phyloP scores from a whole-genome alignment of 2,329 filamentous ascomycete species.

The Fusarium buharicum region DNA sequence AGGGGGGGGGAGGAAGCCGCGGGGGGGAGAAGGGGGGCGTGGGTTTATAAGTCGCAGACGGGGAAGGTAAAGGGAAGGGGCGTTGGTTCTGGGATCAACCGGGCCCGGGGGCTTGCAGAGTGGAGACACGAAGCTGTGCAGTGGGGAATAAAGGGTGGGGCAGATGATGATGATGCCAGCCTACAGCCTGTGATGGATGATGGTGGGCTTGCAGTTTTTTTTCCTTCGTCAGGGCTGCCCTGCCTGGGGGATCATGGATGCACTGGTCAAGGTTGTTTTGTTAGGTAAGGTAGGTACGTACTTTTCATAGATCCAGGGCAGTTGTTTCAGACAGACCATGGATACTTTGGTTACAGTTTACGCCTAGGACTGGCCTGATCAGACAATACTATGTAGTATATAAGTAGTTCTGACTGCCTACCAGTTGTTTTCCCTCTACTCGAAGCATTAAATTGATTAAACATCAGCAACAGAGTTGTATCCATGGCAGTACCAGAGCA shows the following conservation, averaged over 20 bases:
- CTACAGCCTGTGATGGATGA: constrained; percentile 1
- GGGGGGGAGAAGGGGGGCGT: too few species aligned
- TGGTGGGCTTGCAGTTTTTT: constrained; percentile 26
- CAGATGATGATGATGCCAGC: constrained; percentile 35
- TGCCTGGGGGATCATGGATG: constrained; percentile 2
- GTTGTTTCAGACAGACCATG: too few species aligned
- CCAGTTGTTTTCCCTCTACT: neutral
- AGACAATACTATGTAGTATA: neutral
- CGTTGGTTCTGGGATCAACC: constrained; percentile 18
- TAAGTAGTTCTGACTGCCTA: neutral
- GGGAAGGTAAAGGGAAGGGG: neutral
- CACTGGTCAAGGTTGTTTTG: neutral
- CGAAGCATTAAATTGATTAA: too few species aligned
- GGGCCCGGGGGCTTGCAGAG: constrained; percentile 17
- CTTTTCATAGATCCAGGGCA: neutral
- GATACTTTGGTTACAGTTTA: too few species aligned
- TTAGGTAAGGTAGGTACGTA: constrained; percentile 18
- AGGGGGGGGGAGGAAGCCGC: too few species aligned
- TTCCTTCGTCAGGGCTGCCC: neutral
- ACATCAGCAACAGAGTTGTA: too few species aligned
- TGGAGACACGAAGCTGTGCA: constrained; percentile 30
- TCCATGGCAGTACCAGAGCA: too few species aligned
- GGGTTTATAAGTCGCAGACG: constrained; percentile 3
- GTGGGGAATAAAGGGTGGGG: constrained; percentile 31
- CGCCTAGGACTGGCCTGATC: neutral